phyloP scores from a whole-genome alignment of 768 basidiomycete genomes.

The Lactarius evosmus region DNA sequence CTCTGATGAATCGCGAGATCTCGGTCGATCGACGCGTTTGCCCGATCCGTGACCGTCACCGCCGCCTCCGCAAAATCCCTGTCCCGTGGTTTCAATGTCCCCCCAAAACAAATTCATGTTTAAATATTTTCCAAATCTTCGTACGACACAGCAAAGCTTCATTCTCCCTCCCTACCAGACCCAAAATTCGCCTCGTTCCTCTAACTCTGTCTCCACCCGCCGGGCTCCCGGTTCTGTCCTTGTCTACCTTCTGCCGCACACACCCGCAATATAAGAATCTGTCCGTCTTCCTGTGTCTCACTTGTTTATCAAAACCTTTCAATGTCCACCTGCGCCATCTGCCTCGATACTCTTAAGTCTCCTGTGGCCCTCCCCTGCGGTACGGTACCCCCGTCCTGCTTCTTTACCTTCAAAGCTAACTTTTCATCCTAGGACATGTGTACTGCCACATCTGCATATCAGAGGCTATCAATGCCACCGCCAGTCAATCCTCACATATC shows the following conservation, averaged over 20 bases:
- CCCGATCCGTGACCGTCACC: neutral
- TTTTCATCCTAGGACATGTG: constrained; percentile 12
- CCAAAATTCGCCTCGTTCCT: neutral
- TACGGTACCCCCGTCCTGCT: neutral
- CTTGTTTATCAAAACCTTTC: neutral
- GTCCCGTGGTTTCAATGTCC: neutral
- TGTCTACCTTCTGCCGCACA: constrained; percentile 5
- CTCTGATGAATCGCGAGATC: neutral
- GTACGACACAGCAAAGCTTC: neutral
- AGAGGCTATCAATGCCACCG: neutral
- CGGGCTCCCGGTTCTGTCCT: neutral
- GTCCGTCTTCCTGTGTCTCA: neutral
- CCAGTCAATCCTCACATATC: neutral
- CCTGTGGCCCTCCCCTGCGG: constrained; percentile 28
- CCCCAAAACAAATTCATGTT: neutral
- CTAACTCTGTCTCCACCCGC: neutral
- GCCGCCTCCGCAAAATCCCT: constrained; percentile 3
- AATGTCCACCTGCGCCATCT: constrained; percentile 27
- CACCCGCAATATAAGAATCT: constrained; percentile 8
- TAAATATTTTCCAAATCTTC: neutral
- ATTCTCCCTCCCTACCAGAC: neutral
- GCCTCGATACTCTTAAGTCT: constrained; percentile 19
- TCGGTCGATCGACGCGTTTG: constrained; percentile 5
- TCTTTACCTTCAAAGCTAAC: neutral
- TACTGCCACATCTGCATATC: constrained; percentile 23